A percentile compares a stretch with the other conserved stretches of the same genome.
Evolutionary conservation across 345 rosid genomes (phyloP).

Genomic region (Turnera subulata): DNA sequence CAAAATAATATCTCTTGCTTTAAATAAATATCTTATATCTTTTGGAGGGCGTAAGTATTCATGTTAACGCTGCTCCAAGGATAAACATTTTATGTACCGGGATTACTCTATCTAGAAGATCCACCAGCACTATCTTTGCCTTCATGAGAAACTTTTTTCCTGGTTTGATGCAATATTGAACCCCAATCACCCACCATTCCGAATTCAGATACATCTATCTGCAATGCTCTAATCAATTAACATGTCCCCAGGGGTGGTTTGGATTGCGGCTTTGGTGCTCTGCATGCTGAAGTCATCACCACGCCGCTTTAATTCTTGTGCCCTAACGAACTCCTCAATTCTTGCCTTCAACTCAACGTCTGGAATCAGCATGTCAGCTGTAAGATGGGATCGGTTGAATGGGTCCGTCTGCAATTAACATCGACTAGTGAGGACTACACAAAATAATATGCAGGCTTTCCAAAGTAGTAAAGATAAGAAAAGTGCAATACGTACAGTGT

Average conservation of each 20-base stretch:
- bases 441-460: not conserved
- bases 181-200: too few relatives aligned
- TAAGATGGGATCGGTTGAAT: conserved; percentile 87
- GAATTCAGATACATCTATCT: not conserved
- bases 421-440: not conserved
- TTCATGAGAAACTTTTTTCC: too few relatives aligned
- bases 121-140: too few relatives aligned
- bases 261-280: conserved; percentile 58
- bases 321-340: conserved; percentile 73
- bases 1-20: too few relatives aligned
- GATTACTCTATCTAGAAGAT: too few relatives aligned
- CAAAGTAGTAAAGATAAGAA: conserved; percentile 1
- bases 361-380: conserved; percentile 84
- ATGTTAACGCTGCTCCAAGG: too few relatives aligned
- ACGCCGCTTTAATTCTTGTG: conserved; percentile 52
- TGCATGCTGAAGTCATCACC: conserved; percentile 49
- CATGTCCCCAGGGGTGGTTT: conserved; percentile 69
- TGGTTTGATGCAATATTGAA: too few relatives aligned
- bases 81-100: too few relatives aligned
- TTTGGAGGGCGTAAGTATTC: too few relatives aligned
- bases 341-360: conserved; percentile 67
- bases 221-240: conserved; percentile 55
- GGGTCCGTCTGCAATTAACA: conserved; percentile 76
- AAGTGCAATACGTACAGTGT: conserved; percentile 39
- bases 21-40: too few relatives aligned